phyloP scores from a whole-genome alignment of 805 yeast species.

The Cyberlindnera mrakii region DNA sequence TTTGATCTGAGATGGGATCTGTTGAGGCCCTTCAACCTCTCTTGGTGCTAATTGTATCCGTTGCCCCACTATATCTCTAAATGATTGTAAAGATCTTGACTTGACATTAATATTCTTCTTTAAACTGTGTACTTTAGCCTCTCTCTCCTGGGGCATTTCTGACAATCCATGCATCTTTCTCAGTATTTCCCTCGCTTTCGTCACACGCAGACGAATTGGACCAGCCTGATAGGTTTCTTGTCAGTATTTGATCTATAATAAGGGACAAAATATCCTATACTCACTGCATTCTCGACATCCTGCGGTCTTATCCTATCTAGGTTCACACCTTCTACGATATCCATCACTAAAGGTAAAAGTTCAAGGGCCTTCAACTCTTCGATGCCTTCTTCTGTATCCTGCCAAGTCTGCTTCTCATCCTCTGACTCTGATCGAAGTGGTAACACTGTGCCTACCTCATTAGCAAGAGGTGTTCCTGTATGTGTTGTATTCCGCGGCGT shows the following conservation, averaged over 20 bases:
- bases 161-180: slow-evolving; percentile 39
- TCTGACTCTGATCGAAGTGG: not conserved
- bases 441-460: no score
- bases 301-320: slow-evolving; percentile 35
- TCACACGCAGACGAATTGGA: slow-evolving; percentile 35
- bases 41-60: slow-evolving; percentile 6
- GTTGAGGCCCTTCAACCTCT: slow-evolving; percentile 1
- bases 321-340: slow-evolving; percentile 33
- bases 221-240: slow-evolving; percentile 30
- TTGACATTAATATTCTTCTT: slow-evolving; percentile 27
- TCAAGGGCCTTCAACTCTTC: slow-evolving; percentile 30
- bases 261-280: slow-evolving; percentile 8
- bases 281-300: slow-evolving; percentile 36
- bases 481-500: no score
- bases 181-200: slow-evolving; percentile 29
- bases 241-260: not conserved
- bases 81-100: slow-evolving; percentile 19
- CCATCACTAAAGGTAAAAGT: slow-evolving; percentile 34
- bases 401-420: slow-evolving; percentile 3
- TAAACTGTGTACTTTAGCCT: slow-evolving; percentile 28
- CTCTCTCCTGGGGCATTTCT: slow-evolving; percentile 34
- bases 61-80: slow-evolving; percentile 15
- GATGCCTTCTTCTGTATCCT: slow-evolving; percentile 15
- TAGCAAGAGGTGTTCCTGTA: no score
- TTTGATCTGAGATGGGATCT: not conserved